Conservation (phyloP, 2,329 filamentous ascomycete species). For the Calonectria pseudoturangicola region DNA sequence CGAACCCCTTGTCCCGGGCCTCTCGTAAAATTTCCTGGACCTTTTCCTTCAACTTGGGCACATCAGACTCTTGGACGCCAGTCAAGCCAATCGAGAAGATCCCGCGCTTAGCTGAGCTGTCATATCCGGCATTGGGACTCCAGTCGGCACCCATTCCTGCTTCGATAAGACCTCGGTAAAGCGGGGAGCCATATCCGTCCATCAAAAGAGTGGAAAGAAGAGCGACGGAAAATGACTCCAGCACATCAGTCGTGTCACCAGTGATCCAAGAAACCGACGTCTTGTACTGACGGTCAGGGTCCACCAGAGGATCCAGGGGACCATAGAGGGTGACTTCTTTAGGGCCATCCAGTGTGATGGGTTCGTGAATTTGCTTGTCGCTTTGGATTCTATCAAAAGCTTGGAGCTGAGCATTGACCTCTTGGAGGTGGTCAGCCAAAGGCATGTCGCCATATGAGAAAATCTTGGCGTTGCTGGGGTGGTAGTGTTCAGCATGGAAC, state of each 20-base stretch:
- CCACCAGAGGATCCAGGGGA: conserved; percentile 90
- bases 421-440: conserved; percentile 84
- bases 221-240: conserved; percentile 91
- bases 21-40: conserved; percentile 84
- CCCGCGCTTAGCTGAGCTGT: conserved; percentile 83
- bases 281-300: conserved; percentile 91
- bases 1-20: conserved; percentile 85
- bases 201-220: conserved; percentile 89
- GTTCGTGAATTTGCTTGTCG: conserved; percentile 84
- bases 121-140: conserved; percentile 95
- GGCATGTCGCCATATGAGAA: conserved; percentile 97
- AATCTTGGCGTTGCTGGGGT: conserved; percentile 97
- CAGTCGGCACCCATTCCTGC: conserved; percentile 93
- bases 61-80: conserved; percentile 88
- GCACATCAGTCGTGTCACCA: conserved; percentile 86
- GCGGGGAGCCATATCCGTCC: conserved; percentile 95
- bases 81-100: conserved; percentile 94
- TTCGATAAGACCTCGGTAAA: conserved; percentile 93
- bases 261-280: conserved; percentile 95
- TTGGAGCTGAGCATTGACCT: conserved; percentile 84
- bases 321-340: conserved; percentile 83
- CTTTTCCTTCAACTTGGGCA: conserved; percentile 83
- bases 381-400: conserved; percentile 82
- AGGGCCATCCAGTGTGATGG: conserved; percentile 83
- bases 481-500: conserved; percentile 95